Base-by-base conservation (phyloP, 164 flowering plant genomes). In the Stephania yunnanensis region DNA sequence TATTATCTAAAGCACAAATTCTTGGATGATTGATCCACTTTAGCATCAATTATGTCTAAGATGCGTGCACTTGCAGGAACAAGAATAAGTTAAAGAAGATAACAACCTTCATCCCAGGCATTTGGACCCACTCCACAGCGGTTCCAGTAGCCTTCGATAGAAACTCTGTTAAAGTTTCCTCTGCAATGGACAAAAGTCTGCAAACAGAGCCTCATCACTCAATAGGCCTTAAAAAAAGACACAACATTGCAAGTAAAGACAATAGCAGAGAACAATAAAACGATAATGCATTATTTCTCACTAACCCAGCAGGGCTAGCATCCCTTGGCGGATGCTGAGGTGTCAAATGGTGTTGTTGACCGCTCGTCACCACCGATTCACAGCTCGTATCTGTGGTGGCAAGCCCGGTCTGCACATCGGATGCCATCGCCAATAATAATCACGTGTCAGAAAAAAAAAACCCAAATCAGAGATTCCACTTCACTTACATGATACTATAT, bases 281-380 rank as follows among this genome's bases (percentile, higher is more conserved):
- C 22, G 48, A 77, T 36, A 12, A 76, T 69, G 66, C 78, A 73
- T 36, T 36, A 36, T 36, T 61, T 76, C n/a, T 46, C 79, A 87
- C 90, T 89, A 55, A 91, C 98, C 95, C 97, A 81, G 97, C 98
- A 88, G 97, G 98, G 74, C 96, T 92, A 72, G 97, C 97, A 92
- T 94, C 98, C 83, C 94, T 89, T 72, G 93, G 97, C 22, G 96
- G 95, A 89, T 88, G 95, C 92, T 88, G 95, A 73, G 97, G 86
- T 64, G 92, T 88, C 86, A 87, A 82, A 80, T 90, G 91, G 85
- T 90, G 92, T 80, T 90, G 92, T 80, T 87, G 97, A 87, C 93
- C 94, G 75, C 93, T 87, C 9, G 95, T 89, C 88, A 94, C 98
- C 88, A 89, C 98, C 13, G 98, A 94, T 69, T 94, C 98, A 82